Evolutionary conservation across 2,329 filamentous ascomycete species (phyloP), one percentile per base, ranked within the genome.

Genomic region (Pezicula rhizophila): DNA sequence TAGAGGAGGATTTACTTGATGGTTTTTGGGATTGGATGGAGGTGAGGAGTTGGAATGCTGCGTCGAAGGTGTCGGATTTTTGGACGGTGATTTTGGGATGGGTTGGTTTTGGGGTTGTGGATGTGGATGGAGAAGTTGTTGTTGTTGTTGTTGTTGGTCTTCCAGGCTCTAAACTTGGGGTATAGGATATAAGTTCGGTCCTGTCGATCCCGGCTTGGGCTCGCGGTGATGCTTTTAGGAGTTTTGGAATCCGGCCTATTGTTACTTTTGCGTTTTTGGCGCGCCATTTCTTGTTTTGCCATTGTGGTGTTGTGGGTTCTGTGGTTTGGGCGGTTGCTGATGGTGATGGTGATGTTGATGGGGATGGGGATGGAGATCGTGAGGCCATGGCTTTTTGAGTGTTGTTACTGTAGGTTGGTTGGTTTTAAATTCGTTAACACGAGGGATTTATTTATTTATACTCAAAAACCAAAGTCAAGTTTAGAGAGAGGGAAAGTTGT

Each of bases 21-120:
- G 54, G 57, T 50, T 52, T 60, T 52, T 52, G 26, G 26, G 26
- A 46, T 20, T 23, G 20, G 20, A 23, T 23, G 3, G 20, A 23
- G 57, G 52, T 26, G 20, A 63, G 51, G 35, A 74, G 57, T 4
- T 57, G 59, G 39, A 80, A 68, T 6, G 79, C 81, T 2, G 73
- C 75, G 56, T 82, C 77, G 55, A 81, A 72, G 0, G 75, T 76
- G 57, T 85, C 82, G 15, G 71, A 69, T 56, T 81, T 74, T 48
- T 81, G 57, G 34, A 85, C 74, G 23, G 66, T 68, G 55, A 84
- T 64, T 33, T 59, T 58, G 46, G 57, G 49, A 61, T 56, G 45
- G 38, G 44, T 46, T 23, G 43, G 50, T n/a, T 18, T 39, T 28
- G 31, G 10, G n/a, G 20, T 8, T 18, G 25, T 15, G 23, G 20